These are phyloP conservation scores for Pisolithus thermaeus DNA, from an alignment of 1,284 basidiomycete genomes.

Conservation along the genomic window DNA sequence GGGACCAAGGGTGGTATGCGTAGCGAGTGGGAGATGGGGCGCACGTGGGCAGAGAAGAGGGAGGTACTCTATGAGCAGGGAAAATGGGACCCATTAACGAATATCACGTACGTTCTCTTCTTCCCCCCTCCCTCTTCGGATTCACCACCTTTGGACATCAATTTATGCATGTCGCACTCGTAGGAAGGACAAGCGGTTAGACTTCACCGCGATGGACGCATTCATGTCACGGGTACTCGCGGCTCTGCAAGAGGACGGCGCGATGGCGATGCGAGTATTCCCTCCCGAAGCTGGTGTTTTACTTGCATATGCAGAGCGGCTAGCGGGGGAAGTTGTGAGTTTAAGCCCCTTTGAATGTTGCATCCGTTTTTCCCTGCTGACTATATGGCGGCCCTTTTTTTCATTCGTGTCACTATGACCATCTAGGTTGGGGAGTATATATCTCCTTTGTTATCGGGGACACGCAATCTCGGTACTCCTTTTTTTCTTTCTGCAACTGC, in stretches of 20 bases:
- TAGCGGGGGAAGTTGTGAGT: constrained; percentile 74
- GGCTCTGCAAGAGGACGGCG: constrained; percentile 69
- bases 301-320: constrained; percentile 67
- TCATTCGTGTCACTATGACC: not conserved
- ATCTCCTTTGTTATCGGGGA: constrained; percentile 68
- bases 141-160: not conserved
- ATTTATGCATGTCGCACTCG: not conserved
- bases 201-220: constrained; percentile 90
- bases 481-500: constrained; percentile 83
- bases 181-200: constrained; percentile 23
- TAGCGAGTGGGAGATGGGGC: constrained; percentile 85
- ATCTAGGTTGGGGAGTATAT: constrained; percentile 84
- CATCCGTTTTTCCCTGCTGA: not conserved
- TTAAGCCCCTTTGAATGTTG: not conserved
- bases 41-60: constrained; percentile 90
- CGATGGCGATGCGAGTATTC: constrained; percentile 80
- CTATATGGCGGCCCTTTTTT: not conserved
- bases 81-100: constrained; percentile 57
- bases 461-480: constrained; percentile 69
- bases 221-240: constrained; percentile 74
- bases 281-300: constrained; percentile 72
- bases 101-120: constrained; percentile 13
- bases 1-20: constrained; percentile 29
- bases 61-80: constrained; percentile 89
- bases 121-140: too few species aligned